phyloP scores from a whole-genome alignment of 2,329 filamentous ascomycete species.

The Talaromyces pinophilus region DNA sequence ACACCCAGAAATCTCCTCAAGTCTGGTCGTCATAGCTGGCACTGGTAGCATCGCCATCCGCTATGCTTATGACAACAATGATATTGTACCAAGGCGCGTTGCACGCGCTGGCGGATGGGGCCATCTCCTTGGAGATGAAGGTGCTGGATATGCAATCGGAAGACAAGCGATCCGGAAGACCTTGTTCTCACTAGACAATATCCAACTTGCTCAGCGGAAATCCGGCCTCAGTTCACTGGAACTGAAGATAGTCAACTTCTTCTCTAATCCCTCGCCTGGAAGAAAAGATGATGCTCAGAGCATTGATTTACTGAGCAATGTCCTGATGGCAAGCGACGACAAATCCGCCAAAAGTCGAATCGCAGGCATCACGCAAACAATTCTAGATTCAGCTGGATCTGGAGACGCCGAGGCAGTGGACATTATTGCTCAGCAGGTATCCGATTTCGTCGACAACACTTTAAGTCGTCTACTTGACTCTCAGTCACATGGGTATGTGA shows the following conservation, averaged over 20 bases:
- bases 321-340: conserved; percentile 13
- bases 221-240: conserved; percentile 11
- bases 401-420: conserved; percentile 19
- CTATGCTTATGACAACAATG: conserved; percentile 31
- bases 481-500: conserved; percentile 13
- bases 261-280: neutral
- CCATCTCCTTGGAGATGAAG: conserved; percentile 48
- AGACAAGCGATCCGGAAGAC: conserved; percentile 38
- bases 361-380: conserved; percentile 13
- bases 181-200: conserved; percentile 35
- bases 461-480: conserved; percentile 13
- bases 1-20: conserved; percentile 25
- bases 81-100: conserved; percentile 29
- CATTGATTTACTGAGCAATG: conserved; percentile 17
- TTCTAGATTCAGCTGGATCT: conserved; percentile 12
- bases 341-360: conserved; percentile 15
- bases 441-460: conserved; percentile 14
- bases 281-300: neutral
- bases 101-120: conserved; percentile 50
- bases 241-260: conserved; percentile 5
- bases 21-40: conserved; percentile 45
- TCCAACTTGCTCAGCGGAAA: conserved; percentile 23
- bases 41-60: conserved; percentile 49
- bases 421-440: conserved; percentile 17
- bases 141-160: conserved; percentile 46